phyloP scores from a whole-genome alignment of 2,329 filamentous ascomycete species.

The Nothophoma quercina region DNA sequence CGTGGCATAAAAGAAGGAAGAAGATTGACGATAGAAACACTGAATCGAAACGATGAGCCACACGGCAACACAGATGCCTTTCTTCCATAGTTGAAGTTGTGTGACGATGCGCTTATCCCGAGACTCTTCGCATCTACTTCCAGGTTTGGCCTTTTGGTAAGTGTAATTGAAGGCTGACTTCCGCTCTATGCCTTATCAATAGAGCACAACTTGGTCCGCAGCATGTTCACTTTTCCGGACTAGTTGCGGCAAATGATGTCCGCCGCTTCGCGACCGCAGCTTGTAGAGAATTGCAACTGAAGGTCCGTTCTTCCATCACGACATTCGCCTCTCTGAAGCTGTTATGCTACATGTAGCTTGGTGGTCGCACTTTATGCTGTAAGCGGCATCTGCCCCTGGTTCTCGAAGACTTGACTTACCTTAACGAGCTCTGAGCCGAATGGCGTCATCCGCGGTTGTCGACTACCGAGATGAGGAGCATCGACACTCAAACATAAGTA shows the following conservation, averaged over 20 bases:
- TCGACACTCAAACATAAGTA: constrained; percentile 4
- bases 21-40: constrained; percentile 23
- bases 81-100: no score
- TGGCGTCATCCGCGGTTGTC: constrained; percentile 17
- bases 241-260: background rate
- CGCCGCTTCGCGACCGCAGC: background rate
- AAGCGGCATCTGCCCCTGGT: constrained; percentile 6
- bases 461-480: constrained; percentile 13
- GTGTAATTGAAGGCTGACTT: no score
- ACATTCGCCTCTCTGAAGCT: background rate
- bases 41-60: constrained; percentile 25
- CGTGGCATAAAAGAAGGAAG: constrained; percentile 64
- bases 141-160: no score
- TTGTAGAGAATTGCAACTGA: background rate
- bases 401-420: constrained; percentile 5
- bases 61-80: background rate
- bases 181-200: no score
- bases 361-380: constrained; percentile 5
- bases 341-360: constrained; percentile 1
- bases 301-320: background rate
- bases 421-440: constrained; percentile 14
- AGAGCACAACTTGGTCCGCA: no score
- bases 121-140: no score
- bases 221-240: no score
- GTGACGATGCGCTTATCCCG: no score